Conservation (phyloP, 2,329 filamentous ascomycete species). For the Dactylellina sp. region DNA sequence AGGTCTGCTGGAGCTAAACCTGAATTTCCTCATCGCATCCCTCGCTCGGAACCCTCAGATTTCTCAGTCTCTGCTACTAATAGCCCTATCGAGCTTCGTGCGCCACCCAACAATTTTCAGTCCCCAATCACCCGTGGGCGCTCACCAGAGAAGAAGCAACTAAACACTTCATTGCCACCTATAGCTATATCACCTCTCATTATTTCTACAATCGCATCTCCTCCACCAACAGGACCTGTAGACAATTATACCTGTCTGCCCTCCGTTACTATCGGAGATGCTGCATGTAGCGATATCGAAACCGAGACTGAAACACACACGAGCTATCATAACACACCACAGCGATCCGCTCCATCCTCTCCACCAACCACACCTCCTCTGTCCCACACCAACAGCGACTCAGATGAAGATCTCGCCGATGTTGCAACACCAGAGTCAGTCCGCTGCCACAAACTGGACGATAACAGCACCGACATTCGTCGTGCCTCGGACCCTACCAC, state of each 20-base stretch:
- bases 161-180: background rate
- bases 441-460: background rate
- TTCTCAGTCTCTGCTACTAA: slow-evolving; percentile 3
- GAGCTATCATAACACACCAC: slow-evolving; percentile 10
- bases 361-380: slow-evolving; percentile 43
- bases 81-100: slow-evolving; percentile 24
- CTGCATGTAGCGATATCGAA: slow-evolving; percentile 13
- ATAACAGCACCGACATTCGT: slow-evolving; percentile 3
- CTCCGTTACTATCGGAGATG: slow-evolving; percentile 7
- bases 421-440: slow-evolving; percentile 26
- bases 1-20: slow-evolving; percentile 15
- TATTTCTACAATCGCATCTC: slow-evolving; percentile 6
- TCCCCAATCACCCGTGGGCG: slow-evolving; percentile 29
- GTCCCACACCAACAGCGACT: slow-evolving; percentile 26
- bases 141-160: slow-evolving; percentile 37
- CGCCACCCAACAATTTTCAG: background rate
- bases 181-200: background rate
- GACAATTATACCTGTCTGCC: slow-evolving; percentile 5
- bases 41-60: slow-evolving; percentile 19
- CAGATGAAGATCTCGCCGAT: slow-evolving; percentile 32
- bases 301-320: slow-evolving; percentile 7
- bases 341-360: slow-evolving; percentile 27
- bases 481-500: background rate
- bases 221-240: slow-evolving; percentile 2
- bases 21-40: slow-evolving; percentile 18